Evolutionary conservation across 2,329 filamentous ascomycete species (phyloP).

Genomic region (Davidsoniella australis): DNA sequence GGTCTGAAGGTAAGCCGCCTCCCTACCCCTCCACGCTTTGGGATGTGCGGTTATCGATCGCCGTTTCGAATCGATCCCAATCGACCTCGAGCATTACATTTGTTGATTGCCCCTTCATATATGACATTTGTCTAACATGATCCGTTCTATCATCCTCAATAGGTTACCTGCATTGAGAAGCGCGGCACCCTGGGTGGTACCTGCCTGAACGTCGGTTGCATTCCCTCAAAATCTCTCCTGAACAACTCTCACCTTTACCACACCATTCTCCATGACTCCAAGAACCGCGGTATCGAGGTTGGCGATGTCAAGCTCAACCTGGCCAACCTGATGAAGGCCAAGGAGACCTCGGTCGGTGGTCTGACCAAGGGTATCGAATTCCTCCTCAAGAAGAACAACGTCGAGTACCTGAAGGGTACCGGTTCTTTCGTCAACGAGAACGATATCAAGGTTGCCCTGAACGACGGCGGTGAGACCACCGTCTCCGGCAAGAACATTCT

Average conservation of each 20-base stretch:
- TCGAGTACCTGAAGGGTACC: conserved; percentile 92
- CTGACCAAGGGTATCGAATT: conserved; percentile 97
- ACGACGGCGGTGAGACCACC: conserved; percentile 79
- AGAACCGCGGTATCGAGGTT: conserved; percentile 93
- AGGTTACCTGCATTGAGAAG: conserved; percentile 98
- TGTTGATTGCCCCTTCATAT: too few species aligned
- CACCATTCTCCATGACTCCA: conserved; percentile 90
- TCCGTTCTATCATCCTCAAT: conserved; percentile 8
- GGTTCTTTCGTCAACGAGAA: conserved; percentile 77
- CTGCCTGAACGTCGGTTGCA: conserved; percentile 97
- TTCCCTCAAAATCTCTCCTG: conserved; percentile 96
- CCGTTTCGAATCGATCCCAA: conserved; percentile 9
- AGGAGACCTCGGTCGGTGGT: conserved; percentile 74
- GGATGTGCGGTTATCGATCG: background rate
- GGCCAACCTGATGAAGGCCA: conserved; percentile 92
- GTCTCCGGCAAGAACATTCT: conserved; percentile 91
- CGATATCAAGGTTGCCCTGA: conserved; percentile 77
- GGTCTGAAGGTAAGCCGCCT: conserved; percentile 61
- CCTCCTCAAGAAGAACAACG: conserved; percentile 97
- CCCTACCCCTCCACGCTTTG: background rate
- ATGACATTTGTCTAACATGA: background rate
- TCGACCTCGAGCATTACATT: too few species aligned
- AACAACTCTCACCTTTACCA: conserved; percentile 99
- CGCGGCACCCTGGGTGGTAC: conserved; percentile 87
- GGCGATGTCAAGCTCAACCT: conserved; percentile 95